Percentiles rank a stretch among this genome's conserved stretches.
Conservation (phyloP, 169 alveolate species). For the Cyclospora cayetanensis region DNA sequence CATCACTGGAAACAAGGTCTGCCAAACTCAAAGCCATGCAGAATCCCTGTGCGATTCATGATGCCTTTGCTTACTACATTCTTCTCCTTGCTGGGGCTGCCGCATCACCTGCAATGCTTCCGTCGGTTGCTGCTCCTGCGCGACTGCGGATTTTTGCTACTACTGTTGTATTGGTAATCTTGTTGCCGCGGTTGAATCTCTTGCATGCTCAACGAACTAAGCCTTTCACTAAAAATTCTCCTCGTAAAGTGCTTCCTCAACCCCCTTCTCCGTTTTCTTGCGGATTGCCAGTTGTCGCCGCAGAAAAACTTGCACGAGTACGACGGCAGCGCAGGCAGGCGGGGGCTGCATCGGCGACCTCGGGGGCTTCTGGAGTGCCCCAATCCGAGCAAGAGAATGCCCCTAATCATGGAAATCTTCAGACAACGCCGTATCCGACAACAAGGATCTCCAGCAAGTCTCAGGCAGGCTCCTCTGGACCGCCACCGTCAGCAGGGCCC, state of each 20-base stretch:
- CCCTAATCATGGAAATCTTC: constrained; percentile 16
- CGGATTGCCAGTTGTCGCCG: constrained; percentile 1
- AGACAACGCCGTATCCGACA: constrained; percentile 1
- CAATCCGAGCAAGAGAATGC: background rate
- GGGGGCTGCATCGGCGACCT: background rate
- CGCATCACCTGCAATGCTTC: background rate
- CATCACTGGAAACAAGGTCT: constrained; percentile 62
- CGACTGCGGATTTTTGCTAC: background rate
- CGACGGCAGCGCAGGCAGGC: constrained; percentile 29
- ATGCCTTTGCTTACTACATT: too few species aligned
- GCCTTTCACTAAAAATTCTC: too few species aligned
- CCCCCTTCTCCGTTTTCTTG: background rate
- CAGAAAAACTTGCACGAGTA: constrained; percentile 33
- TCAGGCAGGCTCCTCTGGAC: background rate
- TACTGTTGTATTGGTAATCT: background rate
- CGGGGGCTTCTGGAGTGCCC: background rate
- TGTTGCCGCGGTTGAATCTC: background rate
- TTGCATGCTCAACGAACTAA: background rate
- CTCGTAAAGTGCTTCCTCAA: background rate
- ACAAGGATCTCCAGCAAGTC: background rate
- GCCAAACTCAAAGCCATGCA: too few species aligned
- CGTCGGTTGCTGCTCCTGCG: background rate
- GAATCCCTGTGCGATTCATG: too few species aligned
- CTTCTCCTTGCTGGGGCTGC: background rate
- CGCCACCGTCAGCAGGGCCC: background rate